Evolutionary conservation across 257 asterid genomes (phyloP), one percentile per base, ranked within the genome.

Genomic region (Lycium ferocissimum): DNA sequence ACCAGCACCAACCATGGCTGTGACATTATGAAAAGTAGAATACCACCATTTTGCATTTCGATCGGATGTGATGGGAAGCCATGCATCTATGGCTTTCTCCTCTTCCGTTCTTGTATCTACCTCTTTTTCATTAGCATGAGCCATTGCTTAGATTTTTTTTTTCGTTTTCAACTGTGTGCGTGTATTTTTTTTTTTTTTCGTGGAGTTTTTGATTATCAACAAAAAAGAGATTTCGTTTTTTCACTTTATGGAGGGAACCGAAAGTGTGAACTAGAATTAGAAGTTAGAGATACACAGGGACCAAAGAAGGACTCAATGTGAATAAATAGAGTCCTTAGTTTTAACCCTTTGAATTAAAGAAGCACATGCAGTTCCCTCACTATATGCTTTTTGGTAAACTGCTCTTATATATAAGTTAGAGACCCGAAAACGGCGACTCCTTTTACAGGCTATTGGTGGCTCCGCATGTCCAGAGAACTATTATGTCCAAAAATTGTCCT

Each of bases 31-130:
- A 85, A 94, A 92, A 12, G 98, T 85, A 0, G 98, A 91, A 83
- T 90, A 93, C 89, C 93, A 94, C 97, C 98, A 94, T 35, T 92
- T 94, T 0, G 97, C 97, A 4, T 88, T 88, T n/a, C 97, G 81
- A 15, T 83, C 78, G 6, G 94, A 84, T 18, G 94, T 91, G 71
- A 94, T 84, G 8, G 98, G 98, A 37, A 94, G 97, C 98, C 98
- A 94, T 0, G 86, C 93, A 5, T 94, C 90, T 4, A 92, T 88
- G 58, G 89, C 90, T 80, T 86, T 83, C 86, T 90, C 81, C 84
- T 86, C 89, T 22, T 87, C 88, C 7, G 90, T 87, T 79, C 53
- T 87, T 2, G 5, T 4, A 33, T 78, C 65, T 13, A 26, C 15
- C 40, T 75, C 81, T 26, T 53, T 53, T 33, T 3, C 65, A 53